Evolutionary conservation across 2,329 filamentous ascomycete species (phyloP).

Genomic region (Cladosporium sp.): DNA sequence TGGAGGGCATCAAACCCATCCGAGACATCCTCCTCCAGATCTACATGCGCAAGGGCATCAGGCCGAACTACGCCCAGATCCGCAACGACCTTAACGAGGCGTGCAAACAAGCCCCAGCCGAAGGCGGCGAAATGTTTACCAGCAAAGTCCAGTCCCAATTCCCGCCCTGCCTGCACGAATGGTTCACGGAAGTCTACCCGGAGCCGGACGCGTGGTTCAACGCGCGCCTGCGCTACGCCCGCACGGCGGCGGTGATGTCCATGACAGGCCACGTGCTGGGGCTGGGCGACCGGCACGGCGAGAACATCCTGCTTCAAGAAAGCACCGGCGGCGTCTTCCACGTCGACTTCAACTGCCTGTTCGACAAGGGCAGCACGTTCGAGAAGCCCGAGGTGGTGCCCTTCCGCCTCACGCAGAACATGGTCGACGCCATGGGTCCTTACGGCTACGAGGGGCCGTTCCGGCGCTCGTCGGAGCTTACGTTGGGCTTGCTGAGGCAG

Average conservation of each 20-base stretch:
- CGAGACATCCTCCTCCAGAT: constrained; percentile 81
- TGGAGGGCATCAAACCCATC: constrained; percentile 90
- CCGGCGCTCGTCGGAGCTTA: constrained; percentile 83
- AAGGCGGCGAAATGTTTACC: constrained; percentile 67
- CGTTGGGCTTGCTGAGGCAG: constrained; percentile 75
- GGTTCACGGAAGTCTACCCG: constrained; percentile 94
- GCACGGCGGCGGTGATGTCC: constrained; percentile 97
- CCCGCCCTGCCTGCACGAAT: constrained; percentile 80
- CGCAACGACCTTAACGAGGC: constrained; percentile 59
- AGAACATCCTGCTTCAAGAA: constrained; percentile 95
- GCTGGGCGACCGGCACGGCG: constrained; percentile 90
- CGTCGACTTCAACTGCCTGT: constrained; percentile 99
- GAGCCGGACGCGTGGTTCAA: constrained; percentile 91
- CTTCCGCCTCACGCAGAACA: constrained; percentile 96
- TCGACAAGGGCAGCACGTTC: constrained; percentile 96
- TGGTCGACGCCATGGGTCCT: constrained; percentile 95
- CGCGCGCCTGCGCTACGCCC: constrained; percentile 82
- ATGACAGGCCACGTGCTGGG: constrained; percentile 95
- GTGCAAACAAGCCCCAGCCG: constrained; percentile 48
- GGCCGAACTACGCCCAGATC: constrained; percentile 64
- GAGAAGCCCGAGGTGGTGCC: constrained; percentile 92
- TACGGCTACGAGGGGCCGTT: constrained; percentile 92
- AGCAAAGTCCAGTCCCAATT: constrained; percentile 63
- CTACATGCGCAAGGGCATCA: constrained; percentile 70
- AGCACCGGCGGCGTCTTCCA: constrained; percentile 92